Evolutionary conservation across 1,139 yeast genomes (phyloP).

Genomic region (Lodderomyces beijingensis): DNA sequence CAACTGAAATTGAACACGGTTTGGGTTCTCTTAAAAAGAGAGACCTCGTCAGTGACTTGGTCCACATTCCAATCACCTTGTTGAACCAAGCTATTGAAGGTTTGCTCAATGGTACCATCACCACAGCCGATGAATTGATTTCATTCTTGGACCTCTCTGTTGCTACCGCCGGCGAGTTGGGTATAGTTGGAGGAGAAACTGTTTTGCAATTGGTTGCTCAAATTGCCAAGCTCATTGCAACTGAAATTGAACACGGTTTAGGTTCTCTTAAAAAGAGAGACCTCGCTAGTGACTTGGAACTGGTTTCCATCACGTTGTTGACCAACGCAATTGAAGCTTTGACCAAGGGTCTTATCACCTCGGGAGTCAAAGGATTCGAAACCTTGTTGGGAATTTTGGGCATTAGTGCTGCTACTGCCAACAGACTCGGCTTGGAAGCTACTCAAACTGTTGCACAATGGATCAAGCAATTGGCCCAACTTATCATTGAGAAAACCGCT

Average conservation of each 20-base stretch:
- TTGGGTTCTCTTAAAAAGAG: background rate
- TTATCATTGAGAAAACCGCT: no score
- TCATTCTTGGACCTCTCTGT: background rate
- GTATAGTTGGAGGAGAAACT: background rate
- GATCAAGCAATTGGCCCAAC: background rate
- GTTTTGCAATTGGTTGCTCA: background rate
- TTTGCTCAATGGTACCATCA: background rate
- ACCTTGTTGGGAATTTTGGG: background rate
- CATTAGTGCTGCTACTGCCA: background rate
- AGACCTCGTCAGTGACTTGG: background rate
- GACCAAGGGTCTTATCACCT: background rate
- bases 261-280: background rate
- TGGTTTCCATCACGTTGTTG: background rate
- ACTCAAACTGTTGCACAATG: background rate
- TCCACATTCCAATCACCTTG: background rate
- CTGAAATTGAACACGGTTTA: no score
- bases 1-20: background rate
- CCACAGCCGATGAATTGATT: background rate
- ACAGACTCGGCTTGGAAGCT: background rate
- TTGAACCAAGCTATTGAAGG: background rate
- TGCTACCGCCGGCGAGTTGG: background rate
- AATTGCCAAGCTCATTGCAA: background rate
- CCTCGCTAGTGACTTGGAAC: background rate
- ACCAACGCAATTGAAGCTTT: background rate
- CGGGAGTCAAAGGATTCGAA: background rate